These are phyloP conservation scores for Hymenoscyphus scutula DNA, from an alignment of 2,329 filamentous ascomycete species.

Conservation along the genomic window DNA sequence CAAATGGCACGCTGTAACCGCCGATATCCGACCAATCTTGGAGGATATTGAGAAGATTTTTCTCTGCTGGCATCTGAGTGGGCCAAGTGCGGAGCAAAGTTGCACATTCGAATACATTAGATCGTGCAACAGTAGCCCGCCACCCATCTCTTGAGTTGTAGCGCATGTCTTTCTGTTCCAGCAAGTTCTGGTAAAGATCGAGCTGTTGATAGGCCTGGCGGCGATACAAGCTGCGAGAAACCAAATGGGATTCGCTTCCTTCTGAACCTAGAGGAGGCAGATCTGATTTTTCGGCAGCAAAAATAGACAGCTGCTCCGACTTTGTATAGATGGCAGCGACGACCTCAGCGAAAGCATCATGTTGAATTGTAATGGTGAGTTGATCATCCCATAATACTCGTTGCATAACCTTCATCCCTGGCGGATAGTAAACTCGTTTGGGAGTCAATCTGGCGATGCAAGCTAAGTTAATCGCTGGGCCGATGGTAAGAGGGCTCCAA, in stretches of 20 bases:
- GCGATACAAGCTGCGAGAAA: conserved; percentile 11
- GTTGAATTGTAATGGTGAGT: conserved; percentile 42
- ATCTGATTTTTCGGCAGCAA: conserved; percentile 13
- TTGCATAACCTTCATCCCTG: conserved; percentile 43
- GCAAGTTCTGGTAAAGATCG: background rate
- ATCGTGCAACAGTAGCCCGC: conserved; percentile 6
- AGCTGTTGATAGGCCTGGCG: background rate
- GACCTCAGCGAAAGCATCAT: conserved; percentile 33
- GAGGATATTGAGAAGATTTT: conserved; percentile 32
- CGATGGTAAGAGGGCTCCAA: conserved; percentile 21
- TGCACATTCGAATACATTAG: conserved; percentile 29
- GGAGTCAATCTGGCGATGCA: conserved; percentile 34
- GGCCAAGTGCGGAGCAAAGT: conserved; percentile 30
- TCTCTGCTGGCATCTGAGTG: conserved; percentile 26
- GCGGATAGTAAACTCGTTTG: conserved; percentile 44
- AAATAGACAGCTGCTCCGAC: conserved; percentile 22
- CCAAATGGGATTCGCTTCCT: conserved; percentile 17
- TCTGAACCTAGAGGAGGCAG: conserved; percentile 4
- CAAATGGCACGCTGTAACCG: conserved; percentile 37
- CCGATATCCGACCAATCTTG: conserved; percentile 39
- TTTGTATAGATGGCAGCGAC: conserved; percentile 21
- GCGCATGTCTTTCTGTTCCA: background rate
- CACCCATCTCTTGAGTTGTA: conserved; percentile 23
- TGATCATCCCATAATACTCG: conserved; percentile 41
- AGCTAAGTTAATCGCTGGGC: conserved; percentile 7